Base-by-base conservation (phyloP, 805 yeast genomes). In the Trichomonascus vanleenenianus region DNA sequence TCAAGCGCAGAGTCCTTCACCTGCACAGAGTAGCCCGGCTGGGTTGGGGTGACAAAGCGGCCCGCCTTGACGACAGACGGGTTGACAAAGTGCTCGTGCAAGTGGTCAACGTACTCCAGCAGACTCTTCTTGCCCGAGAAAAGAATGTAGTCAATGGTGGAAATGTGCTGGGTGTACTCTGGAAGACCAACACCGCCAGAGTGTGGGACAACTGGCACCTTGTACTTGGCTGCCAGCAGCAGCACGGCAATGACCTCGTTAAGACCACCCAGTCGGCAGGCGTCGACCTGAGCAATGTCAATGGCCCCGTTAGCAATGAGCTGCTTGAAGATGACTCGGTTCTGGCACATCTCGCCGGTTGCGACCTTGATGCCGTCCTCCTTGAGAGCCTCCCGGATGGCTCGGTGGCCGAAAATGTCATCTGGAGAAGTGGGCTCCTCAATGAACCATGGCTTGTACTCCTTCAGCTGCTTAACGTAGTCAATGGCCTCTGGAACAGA, bases 381-480 rank as follows among this genome's bases (percentile, higher is more conserved):
- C 45, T 52, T 52, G 30, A 62, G 54, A n/a, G 65, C 67, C 22
- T 60, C 53, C 27, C 53, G 48, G 43, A 62, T 51, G 10, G 59
- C 58, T 38, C 47, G 42, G 46, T 62, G 67, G 33, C 67, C 67
- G 8, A 62, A 51, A 16, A 62, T 49, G 47, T 62, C 67, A 38
- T 62, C 67, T 10, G 67, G 67, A 12, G 64, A 59, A 12, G 67
- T 62, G 15, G 67, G 67, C 51, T 62, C 67, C 44, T 62, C 67
- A 47, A 62, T 62, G 42, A 62, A 62, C 60, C 60, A 60, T 6
- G 66, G 67, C 57, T 58, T 60, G 52, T 43, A 62, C 37, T 55
- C 60, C 12, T 54, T 54, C 22, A 62, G 52, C 34, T 57, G 46
- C 48, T 53, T 50, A 55, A 62, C 61, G 48, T 56, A 58, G 16